Base-by-base conservation (phyloP, 768 basidiomycete genomes). In the Pholiota microspora region DNA sequence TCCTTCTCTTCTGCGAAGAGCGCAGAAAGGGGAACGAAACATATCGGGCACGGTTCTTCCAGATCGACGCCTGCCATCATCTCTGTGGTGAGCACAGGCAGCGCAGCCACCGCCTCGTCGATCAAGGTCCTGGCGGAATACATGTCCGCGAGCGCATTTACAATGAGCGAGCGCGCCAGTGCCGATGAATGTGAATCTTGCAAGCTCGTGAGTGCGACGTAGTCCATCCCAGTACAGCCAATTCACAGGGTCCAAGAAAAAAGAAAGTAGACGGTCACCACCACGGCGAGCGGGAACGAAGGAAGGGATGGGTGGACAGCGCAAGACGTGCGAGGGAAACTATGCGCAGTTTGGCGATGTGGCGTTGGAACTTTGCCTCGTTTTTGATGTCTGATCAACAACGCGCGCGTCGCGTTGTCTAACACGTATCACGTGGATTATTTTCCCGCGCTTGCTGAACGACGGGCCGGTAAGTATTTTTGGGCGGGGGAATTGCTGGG, bases 1-100 rank as follows among this genome's bases (percentile, higher is more conserved):
- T 42, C 49, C n/a, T 62, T 66, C 18, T 61, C 59, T 45, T 71
- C 70, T n/a, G 68, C 63, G 40, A 83, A 65, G 23, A 85, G 68
- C 0, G 69, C 51, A 12, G 72, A 68, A 54, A 88, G 86, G 1
- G 81, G 64, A 16, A 76, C 67, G 40, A 85, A 74, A 66, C 86
- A 89, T 58, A 89, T 87, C 1, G 85, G 82, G 62, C 88, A 89
- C 21, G 73, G 70, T 51, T 87, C 85, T 23, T 82, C 76, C 23
- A 71, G 60, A 45, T 75, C 72, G 23, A 82, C 65, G 2, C 71
- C 53, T 25, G 31, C 24, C 23, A 54, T 12, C 6, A n/a, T 66
- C 25, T 73, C 66, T 50, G 70, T 62, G 3, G 63, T 53, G 16
- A 85, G 68, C 2, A 68, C 59, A 2, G 83, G 82, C 13, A 86